Conservation (phyloP, 2,329 filamentous ascomycete species). For the Septoria linicola region DNA sequence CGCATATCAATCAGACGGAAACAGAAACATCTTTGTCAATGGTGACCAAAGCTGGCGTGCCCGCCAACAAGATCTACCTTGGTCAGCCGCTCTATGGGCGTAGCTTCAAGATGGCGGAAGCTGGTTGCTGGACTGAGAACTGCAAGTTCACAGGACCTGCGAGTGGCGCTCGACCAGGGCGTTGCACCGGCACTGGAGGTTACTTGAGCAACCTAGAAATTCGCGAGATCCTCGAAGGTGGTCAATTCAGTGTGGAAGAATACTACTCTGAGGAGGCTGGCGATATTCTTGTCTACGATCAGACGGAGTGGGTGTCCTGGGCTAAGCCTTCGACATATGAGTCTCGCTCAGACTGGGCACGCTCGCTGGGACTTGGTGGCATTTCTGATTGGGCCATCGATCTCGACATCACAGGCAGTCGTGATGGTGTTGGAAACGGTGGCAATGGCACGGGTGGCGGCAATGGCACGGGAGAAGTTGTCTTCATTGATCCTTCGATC, state of each 20-base stretch:
- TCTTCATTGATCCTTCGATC: slow-evolving; percentile 17
- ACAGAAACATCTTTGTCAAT: slow-evolving; percentile 26
- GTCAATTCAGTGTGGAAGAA: not conserved
- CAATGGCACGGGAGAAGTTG: slow-evolving; percentile 6
- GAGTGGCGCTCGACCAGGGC: slow-evolving; percentile 33
- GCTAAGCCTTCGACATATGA: slow-evolving; percentile 31
- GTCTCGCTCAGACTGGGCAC: slow-evolving; percentile 23
- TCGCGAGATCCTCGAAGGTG: slow-evolving; percentile 6
- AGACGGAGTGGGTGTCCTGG: slow-evolving; percentile 29
- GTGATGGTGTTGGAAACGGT: not conserved
- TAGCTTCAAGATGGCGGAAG: slow-evolving; percentile 42
- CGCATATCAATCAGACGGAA: slow-evolving; percentile 33
- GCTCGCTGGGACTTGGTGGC: slow-evolving; percentile 36
- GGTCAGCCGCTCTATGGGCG: slow-evolving; percentile 38
- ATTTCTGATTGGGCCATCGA: slow-evolving; percentile 43
- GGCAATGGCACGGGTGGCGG: not conserved
- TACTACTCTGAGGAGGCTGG: slow-evolving; percentile 5
- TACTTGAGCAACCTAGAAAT: slow-evolving; percentile 10
- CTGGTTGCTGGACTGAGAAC: slow-evolving; percentile 28
- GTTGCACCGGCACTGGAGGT: slow-evolving; percentile 27
- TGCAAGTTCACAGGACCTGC: slow-evolving; percentile 33
- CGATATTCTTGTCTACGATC: slow-evolving; percentile 25
- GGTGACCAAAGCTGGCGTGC: slow-evolving; percentile 25
- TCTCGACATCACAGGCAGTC: slow-evolving; percentile 12
- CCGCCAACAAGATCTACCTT: slow-evolving; percentile 38